phyloP scores from a whole-genome alignment of 768 basidiomycete genomes.

The Boletus reticulatus region DNA sequence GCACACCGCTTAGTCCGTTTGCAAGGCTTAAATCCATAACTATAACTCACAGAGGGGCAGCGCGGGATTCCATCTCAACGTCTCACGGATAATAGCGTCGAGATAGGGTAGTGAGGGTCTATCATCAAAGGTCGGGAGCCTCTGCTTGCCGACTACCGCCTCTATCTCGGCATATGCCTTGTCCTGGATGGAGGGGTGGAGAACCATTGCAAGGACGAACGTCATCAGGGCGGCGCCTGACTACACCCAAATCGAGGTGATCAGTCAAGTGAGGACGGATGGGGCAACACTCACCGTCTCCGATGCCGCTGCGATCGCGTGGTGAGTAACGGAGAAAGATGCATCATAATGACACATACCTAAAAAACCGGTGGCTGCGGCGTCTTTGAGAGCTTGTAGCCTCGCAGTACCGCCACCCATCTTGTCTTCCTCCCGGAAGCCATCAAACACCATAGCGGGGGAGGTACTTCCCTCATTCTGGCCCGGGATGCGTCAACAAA shows the following conservation, averaged over 20 bases:
- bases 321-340: background rate
- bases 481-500: background rate
- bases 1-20: background rate
- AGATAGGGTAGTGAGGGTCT: constrained; percentile 33
- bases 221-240: constrained; percentile 3
- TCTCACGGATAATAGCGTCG: constrained; percentile 37
- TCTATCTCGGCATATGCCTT: constrained; percentile 17
- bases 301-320: constrained; percentile 6
- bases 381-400: constrained; percentile 12
- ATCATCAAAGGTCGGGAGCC: constrained; percentile 18
- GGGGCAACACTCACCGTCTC: constrained; percentile 12
- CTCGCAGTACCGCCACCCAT: background rate
- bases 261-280: background rate
- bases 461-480: constrained; percentile 12
- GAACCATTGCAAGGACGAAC: constrained; percentile 16
- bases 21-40: background rate
- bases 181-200: constrained; percentile 18
- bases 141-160: constrained; percentile 17
- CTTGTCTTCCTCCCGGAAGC: background rate
- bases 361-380: constrained; percentile 15
- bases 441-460: constrained; percentile 19
- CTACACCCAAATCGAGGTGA: constrained; percentile 2
- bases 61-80: constrained; percentile 15
- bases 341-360: background rate
- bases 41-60: constrained; percentile 16